Conservation (phyloP, 495 filamentous ascomycete genomes). For the Hypoxylon perforatum region DNA sequence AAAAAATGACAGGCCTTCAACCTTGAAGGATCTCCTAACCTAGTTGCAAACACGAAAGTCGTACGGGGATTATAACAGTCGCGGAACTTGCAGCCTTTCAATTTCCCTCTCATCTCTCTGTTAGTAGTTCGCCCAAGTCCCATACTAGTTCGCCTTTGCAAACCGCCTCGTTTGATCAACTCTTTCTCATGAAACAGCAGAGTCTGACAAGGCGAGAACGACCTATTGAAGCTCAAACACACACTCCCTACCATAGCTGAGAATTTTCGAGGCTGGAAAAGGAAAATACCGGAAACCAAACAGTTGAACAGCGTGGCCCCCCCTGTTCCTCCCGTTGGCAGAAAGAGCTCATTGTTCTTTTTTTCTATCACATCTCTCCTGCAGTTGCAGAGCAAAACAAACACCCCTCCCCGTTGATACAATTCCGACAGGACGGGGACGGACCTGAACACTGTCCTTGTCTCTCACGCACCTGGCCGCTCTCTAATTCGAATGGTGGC, state of each 20-base stretch:
- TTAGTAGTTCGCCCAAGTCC: conserved; percentile 14
- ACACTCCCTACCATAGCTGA: conserved; percentile 28
- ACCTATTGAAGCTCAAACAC: conserved; percentile 42
- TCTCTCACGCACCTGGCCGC: conserved; percentile 41
- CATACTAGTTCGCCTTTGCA: conserved; percentile 28
- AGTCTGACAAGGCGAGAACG: conserved; percentile 46
- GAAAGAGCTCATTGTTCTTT: conserved; percentile 32
- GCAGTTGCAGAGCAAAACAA: conserved; percentile 41
- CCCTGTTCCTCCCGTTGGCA: conserved; percentile 34
- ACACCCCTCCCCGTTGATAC: conserved; percentile 36
- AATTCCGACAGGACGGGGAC: conserved; percentile 44
- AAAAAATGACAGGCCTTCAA: conserved; percentile 39
- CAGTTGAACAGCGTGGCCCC: conserved; percentile 34
- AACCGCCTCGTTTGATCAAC: conserved; percentile 43
- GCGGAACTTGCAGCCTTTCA: conserved; percentile 46
- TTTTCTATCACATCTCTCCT: conserved; percentile 33
- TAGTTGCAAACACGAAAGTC: conserved; percentile 40
- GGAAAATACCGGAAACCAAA: conserved; percentile 17
- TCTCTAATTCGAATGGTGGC: conserved; percentile 36
- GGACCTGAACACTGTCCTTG: conserved; percentile 38
- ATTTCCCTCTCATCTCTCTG: conserved; percentile 31
- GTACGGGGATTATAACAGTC: conserved; percentile 49
- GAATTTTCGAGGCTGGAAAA: conserved; percentile 27
- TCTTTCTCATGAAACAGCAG: conserved; percentile 45
- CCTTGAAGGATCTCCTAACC: conserved; percentile 20